These are phyloP conservation scores for Agroathelia rolfsii DNA, from an alignment of 1,284 basidiomycete species.

Conservation along the genomic window DNA sequence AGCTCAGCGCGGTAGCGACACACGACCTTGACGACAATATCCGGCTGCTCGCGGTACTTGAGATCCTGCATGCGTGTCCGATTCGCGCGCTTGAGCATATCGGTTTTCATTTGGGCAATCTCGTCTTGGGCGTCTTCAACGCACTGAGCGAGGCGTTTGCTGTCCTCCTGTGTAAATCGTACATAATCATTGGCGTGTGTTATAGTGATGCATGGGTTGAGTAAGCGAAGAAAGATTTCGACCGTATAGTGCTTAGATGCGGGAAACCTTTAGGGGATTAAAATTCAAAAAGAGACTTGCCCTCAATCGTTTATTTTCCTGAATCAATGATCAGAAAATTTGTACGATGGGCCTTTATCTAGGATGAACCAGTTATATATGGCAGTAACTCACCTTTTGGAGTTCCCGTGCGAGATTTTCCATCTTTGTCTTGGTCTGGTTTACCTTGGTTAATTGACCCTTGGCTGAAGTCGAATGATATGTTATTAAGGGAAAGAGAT, in stretches of 20 bases:
- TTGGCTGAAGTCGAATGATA: conserved; percentile 42
- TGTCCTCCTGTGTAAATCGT: conserved; percentile 53
- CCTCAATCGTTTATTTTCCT: conserved; percentile 1
- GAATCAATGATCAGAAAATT: too few relatives aligned
- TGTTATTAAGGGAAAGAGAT: conserved; percentile 10
- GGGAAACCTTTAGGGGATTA: conserved; percentile 48
- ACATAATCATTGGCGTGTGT: conserved; percentile 10
- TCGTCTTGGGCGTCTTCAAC: conserved; percentile 78
- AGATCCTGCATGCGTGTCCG: conserved; percentile 64
- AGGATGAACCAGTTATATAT: conserved; percentile 3
- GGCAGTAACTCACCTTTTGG: conserved; percentile 62
- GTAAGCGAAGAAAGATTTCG: too few relatives aligned
- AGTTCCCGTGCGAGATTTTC: conserved; percentile 76
- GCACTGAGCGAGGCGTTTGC: conserved; percentile 62
- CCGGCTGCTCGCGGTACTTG: conserved; percentile 69
- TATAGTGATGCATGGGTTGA: too few relatives aligned
- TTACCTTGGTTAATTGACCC: conserved; percentile 71
- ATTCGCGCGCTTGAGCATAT: conserved; percentile 65
- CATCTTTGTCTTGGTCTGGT: conserved; percentile 80
- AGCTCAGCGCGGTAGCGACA: conserved; percentile 80
- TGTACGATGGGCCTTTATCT: background rate
- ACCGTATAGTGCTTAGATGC: too few relatives aligned
- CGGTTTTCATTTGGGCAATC: conserved; percentile 68
- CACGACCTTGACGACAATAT: conserved; percentile 75
- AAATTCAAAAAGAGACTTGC: conserved; percentile 14